phyloP scores from a whole-genome alignment of 176 grass and related monocot species.

The Eragrostis curvula region DNA sequence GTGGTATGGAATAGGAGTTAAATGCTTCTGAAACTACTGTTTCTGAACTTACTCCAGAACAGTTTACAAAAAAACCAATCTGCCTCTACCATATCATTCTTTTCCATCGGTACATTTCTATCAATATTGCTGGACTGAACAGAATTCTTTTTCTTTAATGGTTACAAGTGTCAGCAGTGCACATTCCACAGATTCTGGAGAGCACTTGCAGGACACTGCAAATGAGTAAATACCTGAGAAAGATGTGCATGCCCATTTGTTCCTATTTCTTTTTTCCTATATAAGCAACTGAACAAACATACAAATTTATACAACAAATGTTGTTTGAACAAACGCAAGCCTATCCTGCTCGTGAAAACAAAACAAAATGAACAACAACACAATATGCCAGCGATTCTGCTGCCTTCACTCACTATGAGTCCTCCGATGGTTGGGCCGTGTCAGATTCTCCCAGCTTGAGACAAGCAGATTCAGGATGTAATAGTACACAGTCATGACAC shows the following conservation, averaged over 20 bases:
- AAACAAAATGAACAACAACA: conserved; percentile 24
- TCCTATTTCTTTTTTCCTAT: neutral
- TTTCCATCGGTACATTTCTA: neutral
- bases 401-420: conserved; percentile 39
- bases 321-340: neutral
- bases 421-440: conserved; percentile 42
- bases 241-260: neutral
- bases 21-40: neutral
- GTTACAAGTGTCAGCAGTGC: neutral
- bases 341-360: neutral
- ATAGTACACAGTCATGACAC: conserved; percentile 62
- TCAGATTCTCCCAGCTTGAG: conserved; percentile 74
- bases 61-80: neutral
- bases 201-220: neutral
- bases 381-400: neutral
- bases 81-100: neutral
- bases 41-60: neutral
- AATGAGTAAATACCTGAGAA: neutral
- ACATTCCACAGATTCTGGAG: neutral
- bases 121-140: neutral
- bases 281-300: conserved; percentile 29
- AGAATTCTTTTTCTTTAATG: neutral
- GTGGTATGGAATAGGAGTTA: neutral
- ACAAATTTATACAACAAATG: conserved; percentile 6
- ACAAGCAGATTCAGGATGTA: conserved; percentile 63